Evolutionary conservation across 306 rosid species (phyloP), one percentile per base, ranked within the genome.

Genomic region (Prunus davidiana): DNA sequence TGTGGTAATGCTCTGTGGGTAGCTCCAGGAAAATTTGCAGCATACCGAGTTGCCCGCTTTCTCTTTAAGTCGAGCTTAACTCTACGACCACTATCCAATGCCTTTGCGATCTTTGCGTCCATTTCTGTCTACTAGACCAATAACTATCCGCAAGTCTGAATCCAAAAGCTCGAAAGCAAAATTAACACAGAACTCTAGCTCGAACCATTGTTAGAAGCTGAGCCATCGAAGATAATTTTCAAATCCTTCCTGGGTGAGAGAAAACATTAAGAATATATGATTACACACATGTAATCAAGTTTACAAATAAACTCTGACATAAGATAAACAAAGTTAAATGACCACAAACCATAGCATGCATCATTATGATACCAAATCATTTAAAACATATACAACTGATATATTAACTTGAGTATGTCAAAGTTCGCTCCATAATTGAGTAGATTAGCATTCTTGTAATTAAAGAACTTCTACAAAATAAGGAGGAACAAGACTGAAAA

Each of bases 201-300:
- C 84, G 45, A 72, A 74, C 79, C 25, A 81, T 78, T 76, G 78
- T 83, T 34, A 55, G 81, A 71, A 72, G 86, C 69, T 16, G 82
- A 30, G 68, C 80, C 87, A 85, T 83, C 66, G 54, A 61, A 78
- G 72, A 75, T 58, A 72, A 77, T 73, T 71, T 69, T 78, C 13
- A 78, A 74, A 81, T 74, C 93, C 97, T 92, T 74, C 97, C 97
- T 92, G 93, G 46, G 78, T 57, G 61, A 19, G 60, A 62, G 20
- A 83, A 73, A 79, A 64, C 19, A 34, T 30, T 74, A 49, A 82
- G 74, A 46, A 78, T 25, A 67, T 67, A 50, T 45, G 73, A 8
- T 45, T 38, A 64, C 12, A 73, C 24, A 3, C 51, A 71, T 57
- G 5, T 25, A 56, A 58, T 74, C 58, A 71, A n/a, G 58, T 43